phyloP scores from a whole-genome alignment of 495 filamentous ascomycete species.

The Rhypophila decipiens region DNA sequence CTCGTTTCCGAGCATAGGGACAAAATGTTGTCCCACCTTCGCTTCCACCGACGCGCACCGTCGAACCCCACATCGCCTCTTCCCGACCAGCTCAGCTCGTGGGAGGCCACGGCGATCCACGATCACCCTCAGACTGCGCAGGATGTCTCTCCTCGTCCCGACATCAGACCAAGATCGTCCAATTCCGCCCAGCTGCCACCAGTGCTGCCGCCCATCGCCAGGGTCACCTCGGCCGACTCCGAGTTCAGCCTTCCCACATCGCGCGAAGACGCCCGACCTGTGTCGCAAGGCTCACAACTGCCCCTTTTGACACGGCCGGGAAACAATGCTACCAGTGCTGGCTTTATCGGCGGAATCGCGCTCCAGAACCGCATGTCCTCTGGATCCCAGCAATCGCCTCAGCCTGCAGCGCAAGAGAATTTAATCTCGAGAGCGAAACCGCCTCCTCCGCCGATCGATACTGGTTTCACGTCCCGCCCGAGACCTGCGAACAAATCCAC shows the following conservation, averaged over 20 bases:
- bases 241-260: slow-evolving; percentile 11
- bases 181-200: slow-evolving; percentile 31
- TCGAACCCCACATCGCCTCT: slow-evolving; percentile 47
- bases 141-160: slow-evolving; percentile 31
- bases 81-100: slow-evolving; percentile 32
- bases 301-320: slow-evolving; percentile 16
- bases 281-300: slow-evolving; percentile 21
- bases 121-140: slow-evolving; percentile 29
- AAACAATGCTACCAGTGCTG: slow-evolving; percentile 19
- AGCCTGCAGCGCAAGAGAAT: slow-evolving; percentile 17
- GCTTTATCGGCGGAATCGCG: slow-evolving; percentile 37
- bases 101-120: slow-evolving; percentile 30
- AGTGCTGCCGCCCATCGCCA: slow-evolving; percentile 38
- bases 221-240: slow-evolving; percentile 36
- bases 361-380: slow-evolving; percentile 25
- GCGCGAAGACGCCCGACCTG: slow-evolving; percentile 10
- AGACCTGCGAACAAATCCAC: slow-evolving; percentile 21
- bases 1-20: neutral
- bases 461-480: slow-evolving; percentile 11
- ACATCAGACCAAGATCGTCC: slow-evolving; percentile 34
- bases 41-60: slow-evolving; percentile 47
- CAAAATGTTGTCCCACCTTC: slow-evolving; percentile 48
- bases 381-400: slow-evolving; percentile 10
- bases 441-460: slow-evolving; percentile 27
- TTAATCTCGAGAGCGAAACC: slow-evolving; percentile 20